Percentiles rank a stretch among this genome's conserved stretches.
Conservation (phyloP, 192 early-diverging fungal genomes). For the Entophlyctis luteolus region DNA sequence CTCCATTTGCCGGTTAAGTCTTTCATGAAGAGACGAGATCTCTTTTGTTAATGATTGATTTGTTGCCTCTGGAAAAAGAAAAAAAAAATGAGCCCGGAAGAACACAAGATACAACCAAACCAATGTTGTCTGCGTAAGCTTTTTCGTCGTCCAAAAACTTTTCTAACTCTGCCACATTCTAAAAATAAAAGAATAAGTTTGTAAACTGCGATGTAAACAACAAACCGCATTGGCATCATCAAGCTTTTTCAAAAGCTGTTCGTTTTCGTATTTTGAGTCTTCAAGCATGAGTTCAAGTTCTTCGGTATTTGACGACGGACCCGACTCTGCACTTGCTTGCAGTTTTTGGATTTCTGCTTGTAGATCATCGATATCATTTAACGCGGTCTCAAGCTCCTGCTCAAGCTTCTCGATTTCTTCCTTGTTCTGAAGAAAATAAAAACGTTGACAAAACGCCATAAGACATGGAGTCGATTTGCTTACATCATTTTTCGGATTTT, state of each 20-base stretch:
- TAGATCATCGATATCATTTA: conserved; percentile 3
- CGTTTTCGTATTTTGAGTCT: background rate
- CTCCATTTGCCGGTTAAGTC: background rate
- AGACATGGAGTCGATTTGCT: background rate
- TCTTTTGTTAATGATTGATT: conserved; percentile 16
- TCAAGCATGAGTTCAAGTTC: conserved; percentile 14
- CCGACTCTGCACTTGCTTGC: background rate
- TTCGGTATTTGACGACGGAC: background rate
- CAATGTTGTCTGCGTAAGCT: background rate
- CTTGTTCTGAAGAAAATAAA: background rate
- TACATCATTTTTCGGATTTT: background rate
- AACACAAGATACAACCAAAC: background rate
- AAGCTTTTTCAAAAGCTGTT: background rate
- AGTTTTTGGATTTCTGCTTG: background rate
- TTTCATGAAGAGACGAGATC: conserved; percentile 6
- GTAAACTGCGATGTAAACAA: background rate
- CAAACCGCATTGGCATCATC: conserved; percentile 1
- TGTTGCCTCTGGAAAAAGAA: background rate
- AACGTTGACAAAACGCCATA: background rate
- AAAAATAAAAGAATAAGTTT: too few relatives aligned
- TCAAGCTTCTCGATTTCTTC: background rate
- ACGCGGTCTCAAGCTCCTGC: background rate
- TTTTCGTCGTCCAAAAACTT: conserved; percentile 3
- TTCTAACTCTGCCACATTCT: conserved; percentile 6
- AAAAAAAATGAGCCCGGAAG: too few relatives aligned